Percentiles rank a stretch among this genome's conserved stretches.
Conservation (phyloP, 2,329 filamentous ascomycete species). For the Fusarium nematophilum region DNA sequence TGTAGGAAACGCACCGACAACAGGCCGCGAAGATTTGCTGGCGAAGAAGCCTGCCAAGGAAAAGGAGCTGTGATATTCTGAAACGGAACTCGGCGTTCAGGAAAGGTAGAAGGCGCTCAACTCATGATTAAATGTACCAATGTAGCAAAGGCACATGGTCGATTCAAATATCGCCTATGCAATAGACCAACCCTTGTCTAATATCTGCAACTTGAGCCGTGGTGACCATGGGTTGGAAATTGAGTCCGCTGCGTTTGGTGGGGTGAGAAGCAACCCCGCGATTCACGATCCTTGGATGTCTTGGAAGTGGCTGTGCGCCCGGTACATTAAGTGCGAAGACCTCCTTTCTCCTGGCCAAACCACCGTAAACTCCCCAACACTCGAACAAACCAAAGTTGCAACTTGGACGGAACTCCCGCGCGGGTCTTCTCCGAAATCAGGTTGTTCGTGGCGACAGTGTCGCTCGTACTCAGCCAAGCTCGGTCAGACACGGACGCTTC, state of each 20-base stretch:
- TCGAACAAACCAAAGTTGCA: background rate
- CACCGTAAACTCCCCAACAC: background rate
- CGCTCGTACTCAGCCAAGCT: conserved; percentile 36
- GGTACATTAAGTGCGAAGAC: background rate
- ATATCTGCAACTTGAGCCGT: background rate
- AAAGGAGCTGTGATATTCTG: conserved; percentile 54
- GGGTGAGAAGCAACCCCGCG: conserved; percentile 28
- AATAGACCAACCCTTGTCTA: background rate
- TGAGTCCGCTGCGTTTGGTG: conserved; percentile 5
- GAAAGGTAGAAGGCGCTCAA: conserved; percentile 34
- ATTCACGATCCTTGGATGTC: conserved; percentile 7
- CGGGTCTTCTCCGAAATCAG: background rate
- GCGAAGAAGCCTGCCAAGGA: conserved; percentile 55
- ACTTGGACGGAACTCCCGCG: background rate
- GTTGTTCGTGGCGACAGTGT: conserved; percentile 10
- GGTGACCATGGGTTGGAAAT: background rate
- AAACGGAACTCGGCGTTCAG: conserved; percentile 27
- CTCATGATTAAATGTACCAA: conserved; percentile 28
- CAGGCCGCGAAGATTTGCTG: conserved; percentile 59
- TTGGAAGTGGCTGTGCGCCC: conserved; percentile 31
- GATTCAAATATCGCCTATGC: background rate
- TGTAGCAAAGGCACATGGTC: background rate
- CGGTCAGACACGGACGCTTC: conserved; percentile 47
- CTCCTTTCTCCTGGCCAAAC: conserved; percentile 2
- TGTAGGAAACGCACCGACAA: conserved; percentile 66